Percentiles rank a stretch among this genome's conserved stretches.
These are phyloP conservation scores for Calamus simplicifolius DNA, from an alignment of 176 grass and related monocot species.

Conservation along the genomic window DNA sequence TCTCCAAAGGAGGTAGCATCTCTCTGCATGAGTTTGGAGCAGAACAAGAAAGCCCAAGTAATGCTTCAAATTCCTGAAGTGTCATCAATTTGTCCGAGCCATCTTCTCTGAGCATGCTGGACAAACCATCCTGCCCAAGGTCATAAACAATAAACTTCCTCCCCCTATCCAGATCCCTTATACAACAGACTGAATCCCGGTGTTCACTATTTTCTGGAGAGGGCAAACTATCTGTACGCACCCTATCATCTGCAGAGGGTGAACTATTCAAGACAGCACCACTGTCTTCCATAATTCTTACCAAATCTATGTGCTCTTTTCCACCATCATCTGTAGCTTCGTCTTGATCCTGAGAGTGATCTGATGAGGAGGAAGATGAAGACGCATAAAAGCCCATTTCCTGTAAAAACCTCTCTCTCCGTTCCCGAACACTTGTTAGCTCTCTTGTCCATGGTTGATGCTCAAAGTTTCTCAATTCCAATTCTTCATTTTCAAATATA, in stretches of 20 bases:
- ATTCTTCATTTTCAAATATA: conserved; percentile 28
- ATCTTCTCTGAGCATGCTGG: conserved; percentile 46
- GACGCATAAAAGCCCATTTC: conserved; percentile 53
- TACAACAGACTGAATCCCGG: conserved; percentile 21
- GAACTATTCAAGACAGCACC: conserved; percentile 15
- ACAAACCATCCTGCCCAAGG: conserved; percentile 11
- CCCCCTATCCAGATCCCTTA: conserved; percentile 43
- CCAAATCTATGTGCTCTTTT: conserved; percentile 24
- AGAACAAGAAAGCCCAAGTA: conserved; percentile 39
- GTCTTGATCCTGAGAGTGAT: conserved; percentile 11
- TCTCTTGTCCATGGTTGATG: conserved; percentile 42
- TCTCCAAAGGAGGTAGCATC: not conserved
- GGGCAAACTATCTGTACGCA: conserved; percentile 9
- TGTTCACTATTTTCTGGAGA: conserved; percentile 15
- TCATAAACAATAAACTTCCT: conserved; percentile 34
- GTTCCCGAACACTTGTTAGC: conserved; percentile 61
- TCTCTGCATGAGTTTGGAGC: conserved; percentile 26
- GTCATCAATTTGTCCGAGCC: conserved; percentile 54
- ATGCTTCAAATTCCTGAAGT: conserved; percentile 47
- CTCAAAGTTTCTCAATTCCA: conserved; percentile 19
- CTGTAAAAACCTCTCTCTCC: conserved; percentile 51
- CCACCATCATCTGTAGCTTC: conserved; percentile 16
- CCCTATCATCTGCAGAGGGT: conserved; percentile 18
- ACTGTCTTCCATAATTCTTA: conserved; percentile 10
- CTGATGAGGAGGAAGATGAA: conserved; percentile 3